Percentiles rank a stretch among this genome's conserved stretches.
These are phyloP conservation scores for Magnolia changhungtana DNA, from an alignment of 164 flowering plant species.

Conservation along the genomic window DNA sequence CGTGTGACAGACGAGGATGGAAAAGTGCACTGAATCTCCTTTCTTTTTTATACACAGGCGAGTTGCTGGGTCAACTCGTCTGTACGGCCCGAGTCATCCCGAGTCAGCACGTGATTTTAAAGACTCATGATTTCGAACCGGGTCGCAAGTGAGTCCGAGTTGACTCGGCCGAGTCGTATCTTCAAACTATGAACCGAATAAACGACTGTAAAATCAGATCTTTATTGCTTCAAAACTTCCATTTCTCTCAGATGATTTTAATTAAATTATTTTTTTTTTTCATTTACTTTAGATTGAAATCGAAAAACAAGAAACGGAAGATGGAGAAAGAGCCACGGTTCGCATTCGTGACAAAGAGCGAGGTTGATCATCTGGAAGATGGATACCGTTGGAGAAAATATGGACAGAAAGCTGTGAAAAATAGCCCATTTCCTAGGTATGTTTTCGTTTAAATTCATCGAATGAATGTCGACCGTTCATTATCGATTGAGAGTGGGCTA, in stretches of 20 bases:
- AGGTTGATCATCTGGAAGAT: constrained; percentile 84
- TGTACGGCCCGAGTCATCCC: too few species aligned
- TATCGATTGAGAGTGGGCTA: too few species aligned
- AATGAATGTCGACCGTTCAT: not conserved
- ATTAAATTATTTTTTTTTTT: not conserved
- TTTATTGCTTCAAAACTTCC: not conserved
- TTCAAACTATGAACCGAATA: not conserved
- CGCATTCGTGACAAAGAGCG: constrained; percentile 92
- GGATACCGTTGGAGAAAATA: constrained; percentile 93
- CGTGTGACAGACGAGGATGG: too few species aligned
- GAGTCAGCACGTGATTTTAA: not conserved
- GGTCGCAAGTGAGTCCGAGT: not conserved
- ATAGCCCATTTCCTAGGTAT: constrained; percentile 92
- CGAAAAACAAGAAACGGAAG: constrained; percentile 73
- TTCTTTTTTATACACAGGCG: too few species aligned
- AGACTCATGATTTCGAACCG: not conserved
- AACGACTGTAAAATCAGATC: not conserved
- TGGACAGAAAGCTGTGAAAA: constrained; percentile 94
- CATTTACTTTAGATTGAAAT: constrained; percentile 40
- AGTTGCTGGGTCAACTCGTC: too few species aligned
- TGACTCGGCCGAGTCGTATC: not conserved
- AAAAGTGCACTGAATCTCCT: too few species aligned
- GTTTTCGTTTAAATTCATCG: not conserved
- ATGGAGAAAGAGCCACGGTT: constrained; percentile 73
- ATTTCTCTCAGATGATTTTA: not conserved